Conservation (phyloP, 2,329 filamentous ascomycete genomes). For the Trichophyton schoenleinii region DNA sequence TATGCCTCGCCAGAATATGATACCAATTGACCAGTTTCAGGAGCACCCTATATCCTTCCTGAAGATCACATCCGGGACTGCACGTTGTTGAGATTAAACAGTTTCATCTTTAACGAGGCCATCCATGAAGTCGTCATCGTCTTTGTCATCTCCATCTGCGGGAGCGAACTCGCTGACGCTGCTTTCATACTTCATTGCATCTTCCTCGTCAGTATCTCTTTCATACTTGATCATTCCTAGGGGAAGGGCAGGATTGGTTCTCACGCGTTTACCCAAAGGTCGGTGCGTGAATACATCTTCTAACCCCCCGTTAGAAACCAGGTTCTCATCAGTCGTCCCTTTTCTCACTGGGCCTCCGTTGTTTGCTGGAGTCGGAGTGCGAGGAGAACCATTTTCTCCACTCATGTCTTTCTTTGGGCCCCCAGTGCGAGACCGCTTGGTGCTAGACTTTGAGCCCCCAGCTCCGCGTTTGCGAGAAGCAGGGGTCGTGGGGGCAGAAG, state of each 20-base stretch:
- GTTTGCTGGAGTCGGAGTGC: background rate
- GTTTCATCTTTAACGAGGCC: background rate
- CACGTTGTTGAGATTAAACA: background rate
- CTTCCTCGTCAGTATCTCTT: conserved; percentile 11
- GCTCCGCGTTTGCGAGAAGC: conserved; percentile 7
- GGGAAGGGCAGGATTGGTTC: conserved; percentile 13
- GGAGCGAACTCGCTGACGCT: conserved; percentile 10
- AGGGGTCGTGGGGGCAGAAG: conserved; percentile 9
- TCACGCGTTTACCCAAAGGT: conserved; percentile 15
- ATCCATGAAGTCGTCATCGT: conserved; percentile 2
- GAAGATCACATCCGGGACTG: background rate
- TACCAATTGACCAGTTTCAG: background rate
- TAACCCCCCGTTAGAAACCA: conserved; percentile 4
- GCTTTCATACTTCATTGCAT: conserved; percentile 10
- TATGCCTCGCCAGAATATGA: background rate
- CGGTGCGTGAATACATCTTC: background rate
- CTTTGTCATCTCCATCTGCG: background rate
- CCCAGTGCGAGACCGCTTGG: conserved; percentile 2
- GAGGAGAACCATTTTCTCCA: background rate
- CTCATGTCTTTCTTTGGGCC: background rate
- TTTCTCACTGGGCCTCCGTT: conserved; percentile 10
- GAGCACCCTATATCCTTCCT: background rate
- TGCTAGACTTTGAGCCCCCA: background rate
- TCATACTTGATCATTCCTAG: conserved; percentile 15
- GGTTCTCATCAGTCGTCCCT: conserved; percentile 4